Evolutionary conservation across 2,329 filamentous ascomycete species (phyloP), one percentile per base, ranked within the genome.

Genomic region (Elsinoe australis): DNA sequence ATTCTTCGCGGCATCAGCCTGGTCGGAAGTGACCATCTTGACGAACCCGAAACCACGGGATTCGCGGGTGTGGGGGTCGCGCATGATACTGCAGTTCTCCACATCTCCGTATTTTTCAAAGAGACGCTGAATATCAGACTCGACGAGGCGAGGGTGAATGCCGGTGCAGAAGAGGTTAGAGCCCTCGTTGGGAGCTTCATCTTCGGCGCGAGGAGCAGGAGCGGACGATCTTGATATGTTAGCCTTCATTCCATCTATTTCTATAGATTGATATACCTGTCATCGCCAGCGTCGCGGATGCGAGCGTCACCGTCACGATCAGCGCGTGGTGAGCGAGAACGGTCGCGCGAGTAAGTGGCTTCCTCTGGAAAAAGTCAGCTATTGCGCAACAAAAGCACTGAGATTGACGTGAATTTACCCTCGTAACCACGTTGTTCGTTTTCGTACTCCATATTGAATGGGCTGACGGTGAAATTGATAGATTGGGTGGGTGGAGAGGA

Each of bases 71-170:
- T 98, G 92, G 53, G 92, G 92, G 64, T 98, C 92, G 63, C 90
- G 82, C 92, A 98, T 98, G 72, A 98, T 98, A 68, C 95, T 94
- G 74, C 90, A 96, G 72, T 94, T 96, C 72, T 96, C 90, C 46
- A 98, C 92, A 65, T 95, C 88, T 58, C 92, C 92, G 62, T 96
- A 96, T 71, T 96, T 98, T 72, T 95, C 88, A 64, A 98, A 98
- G 56, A 98, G 82, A 66, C 88, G 88, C 48, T 85, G 85, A 53
- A 98, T 87, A 64, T 96, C 92, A 12, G 82, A 78, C 68, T 98
- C 92, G 39, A 79, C 82, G 56, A 98, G 79, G 61, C 86, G 85
- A 50, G 92, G 92, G 67, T 96, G 88, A 57, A 98, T 98, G 59
- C 92, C 92, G 55, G 92, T 98, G 57, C 98, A 92, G 67, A 98